phyloP scores from a whole-genome alignment of 202 grass and related monocot genomes.

The Hordeum pubiflorum region DNA sequence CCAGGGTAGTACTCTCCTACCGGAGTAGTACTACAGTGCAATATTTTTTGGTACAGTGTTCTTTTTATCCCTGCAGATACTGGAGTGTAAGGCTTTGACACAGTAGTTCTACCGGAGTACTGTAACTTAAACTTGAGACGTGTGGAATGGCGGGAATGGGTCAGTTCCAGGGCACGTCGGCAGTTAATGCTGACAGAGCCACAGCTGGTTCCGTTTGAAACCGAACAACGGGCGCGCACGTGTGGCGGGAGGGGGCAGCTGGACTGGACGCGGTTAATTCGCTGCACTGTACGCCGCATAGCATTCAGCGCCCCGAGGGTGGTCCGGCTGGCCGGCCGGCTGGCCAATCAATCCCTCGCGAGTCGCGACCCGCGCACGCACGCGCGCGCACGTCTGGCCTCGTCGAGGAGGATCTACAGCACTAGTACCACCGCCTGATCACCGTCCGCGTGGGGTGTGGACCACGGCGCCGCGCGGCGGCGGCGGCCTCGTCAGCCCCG shows the following conservation, averaged over 20 bases:
- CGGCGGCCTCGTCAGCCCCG: neutral
- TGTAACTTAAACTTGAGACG: neutral
- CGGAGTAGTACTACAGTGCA: neutral
- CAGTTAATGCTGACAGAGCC: neutral
- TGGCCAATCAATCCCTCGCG: neutral
- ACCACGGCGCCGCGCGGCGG: neutral
- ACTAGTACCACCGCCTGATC: neutral
- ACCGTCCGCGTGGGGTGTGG: neutral
- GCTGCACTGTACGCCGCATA: neutral
- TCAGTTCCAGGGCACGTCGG: neutral
- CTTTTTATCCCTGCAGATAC: too few species aligned
- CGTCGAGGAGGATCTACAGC: neutral
- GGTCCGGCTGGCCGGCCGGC: neutral
- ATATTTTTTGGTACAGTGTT: too few species aligned
- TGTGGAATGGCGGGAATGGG: neutral
- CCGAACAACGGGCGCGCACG: neutral
- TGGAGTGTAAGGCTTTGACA: too few species aligned
- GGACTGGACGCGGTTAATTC: neutral
- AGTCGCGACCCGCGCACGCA: neutral
- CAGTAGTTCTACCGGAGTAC: neutral
- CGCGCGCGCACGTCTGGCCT: neutral
- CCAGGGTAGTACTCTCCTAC: neutral
- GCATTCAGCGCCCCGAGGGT: neutral
- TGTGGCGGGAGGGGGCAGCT: neutral
- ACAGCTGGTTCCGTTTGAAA: neutral